Evolutionary conservation across 768 basidiomycete genomes (phyloP).

Genomic region (Lyophyllum atratum): DNA sequence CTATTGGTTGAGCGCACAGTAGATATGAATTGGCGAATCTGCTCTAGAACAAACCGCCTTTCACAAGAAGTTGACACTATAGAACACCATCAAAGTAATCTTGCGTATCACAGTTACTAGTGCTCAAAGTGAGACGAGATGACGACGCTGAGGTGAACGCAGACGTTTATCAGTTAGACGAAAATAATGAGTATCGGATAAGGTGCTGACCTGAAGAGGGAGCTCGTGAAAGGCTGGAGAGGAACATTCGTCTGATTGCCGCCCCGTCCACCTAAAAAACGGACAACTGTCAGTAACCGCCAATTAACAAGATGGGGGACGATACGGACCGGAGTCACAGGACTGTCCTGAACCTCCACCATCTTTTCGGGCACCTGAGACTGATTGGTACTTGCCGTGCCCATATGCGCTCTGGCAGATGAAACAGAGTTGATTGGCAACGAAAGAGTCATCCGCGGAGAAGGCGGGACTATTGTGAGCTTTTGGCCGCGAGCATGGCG

Average conservation of each 20-base stretch:
- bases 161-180: background rate
- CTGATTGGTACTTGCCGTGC: background rate
- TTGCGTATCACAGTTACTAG: slow-evolving; percentile 11
- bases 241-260: slow-evolving; percentile 36
- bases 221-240: slow-evolving; percentile 30
- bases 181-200: background rate
- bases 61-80: background rate
- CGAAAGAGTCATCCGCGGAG: slow-evolving; percentile 12
- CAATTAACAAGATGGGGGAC: background rate
- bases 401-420: slow-evolving; percentile 2
- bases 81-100: slow-evolving; percentile 26
- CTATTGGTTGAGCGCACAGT: too few species aligned
- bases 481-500: slow-evolving; percentile 6
- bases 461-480: slow-evolving; percentile 21
- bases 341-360: background rate
- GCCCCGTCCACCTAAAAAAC: slow-evolving; percentile 27
- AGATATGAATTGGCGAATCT: too few species aligned
- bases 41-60: background rate
- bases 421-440: slow-evolving; percentile 5
- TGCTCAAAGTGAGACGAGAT: background rate
- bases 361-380: background rate
- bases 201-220: slow-evolving; percentile 13
- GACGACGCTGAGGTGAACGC: background rate
- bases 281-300: background rate
- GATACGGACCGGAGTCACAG: background rate